Conservation (phyloP, 768 basidiomycete genomes). For the Clitopilus passeckerianus region DNA sequence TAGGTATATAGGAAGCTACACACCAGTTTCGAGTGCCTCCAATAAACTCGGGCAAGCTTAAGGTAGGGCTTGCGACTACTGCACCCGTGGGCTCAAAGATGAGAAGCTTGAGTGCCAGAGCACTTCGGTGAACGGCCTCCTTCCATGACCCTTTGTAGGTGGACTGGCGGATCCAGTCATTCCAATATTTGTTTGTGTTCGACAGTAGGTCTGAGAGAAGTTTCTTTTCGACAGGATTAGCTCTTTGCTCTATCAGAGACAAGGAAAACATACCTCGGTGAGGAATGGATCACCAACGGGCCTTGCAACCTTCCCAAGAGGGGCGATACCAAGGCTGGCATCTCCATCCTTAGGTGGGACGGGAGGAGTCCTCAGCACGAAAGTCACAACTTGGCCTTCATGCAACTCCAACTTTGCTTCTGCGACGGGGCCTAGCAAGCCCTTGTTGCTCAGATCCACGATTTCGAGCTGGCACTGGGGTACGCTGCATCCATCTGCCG, state of each 20-base stretch:
- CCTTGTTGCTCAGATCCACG: slow-evolving; percentile 64
- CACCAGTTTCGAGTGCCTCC: slow-evolving; percentile 89
- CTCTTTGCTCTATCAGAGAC: not conserved
- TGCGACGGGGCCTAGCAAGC: slow-evolving; percentile 69
- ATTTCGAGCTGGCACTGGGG: slow-evolving; percentile 56
- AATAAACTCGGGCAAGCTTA: slow-evolving; percentile 88
- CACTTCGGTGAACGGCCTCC: slow-evolving; percentile 89
- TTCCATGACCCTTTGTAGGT: slow-evolving; percentile 95
- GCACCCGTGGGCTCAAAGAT: slow-evolving; percentile 94
- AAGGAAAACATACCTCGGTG: slow-evolving; percentile 44
- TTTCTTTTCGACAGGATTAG: not conserved
- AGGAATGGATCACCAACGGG: slow-evolving; percentile 63
- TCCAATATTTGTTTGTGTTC: slow-evolving; percentile 83
- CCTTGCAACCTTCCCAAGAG: slow-evolving; percentile 35
- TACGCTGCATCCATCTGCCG: slow-evolving; percentile 22
- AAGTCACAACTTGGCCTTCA: slow-evolving; percentile 91
- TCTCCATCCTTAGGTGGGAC: slow-evolving; percentile 7
- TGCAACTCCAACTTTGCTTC: slow-evolving; percentile 53
- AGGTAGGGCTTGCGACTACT: slow-evolving; percentile 92
- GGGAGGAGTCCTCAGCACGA: slow-evolving; percentile 74
- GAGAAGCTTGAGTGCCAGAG: slow-evolving; percentile 88
- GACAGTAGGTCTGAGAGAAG: slow-evolving; percentile 9
- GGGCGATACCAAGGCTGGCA: not conserved
- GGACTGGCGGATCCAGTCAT: slow-evolving; percentile 81
- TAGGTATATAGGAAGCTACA: slow-evolving; percentile 6